phyloP scores from a whole-genome alignment of 192 early-diverging fungal species.

The Coemansia sp. region DNA sequence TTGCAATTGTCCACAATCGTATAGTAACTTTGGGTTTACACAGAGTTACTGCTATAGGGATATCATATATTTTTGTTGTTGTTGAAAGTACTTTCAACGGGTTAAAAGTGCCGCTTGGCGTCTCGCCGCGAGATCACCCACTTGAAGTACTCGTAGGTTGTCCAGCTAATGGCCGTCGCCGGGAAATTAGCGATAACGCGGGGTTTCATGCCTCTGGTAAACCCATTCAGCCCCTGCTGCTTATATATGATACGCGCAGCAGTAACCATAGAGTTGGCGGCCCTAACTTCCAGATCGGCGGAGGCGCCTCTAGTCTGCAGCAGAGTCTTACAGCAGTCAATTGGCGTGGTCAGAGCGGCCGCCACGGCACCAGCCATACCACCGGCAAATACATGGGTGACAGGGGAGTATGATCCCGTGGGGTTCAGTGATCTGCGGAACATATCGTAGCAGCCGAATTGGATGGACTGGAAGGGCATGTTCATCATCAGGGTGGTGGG shows the following conservation, averaged over 20 bases:
- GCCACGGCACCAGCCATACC: conserved; percentile 89
- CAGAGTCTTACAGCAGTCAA: conserved; percentile 97
- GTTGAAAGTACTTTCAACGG: neutral
- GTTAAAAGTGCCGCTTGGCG: neutral
- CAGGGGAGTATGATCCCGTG: conserved; percentile 76
- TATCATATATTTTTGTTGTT: neutral
- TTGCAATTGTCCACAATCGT: neutral
- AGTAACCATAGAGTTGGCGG: conserved; percentile 67
- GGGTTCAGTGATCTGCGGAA: conserved; percentile 84
- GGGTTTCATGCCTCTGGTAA: conserved; percentile 76
- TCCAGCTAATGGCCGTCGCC: conserved; percentile 93
- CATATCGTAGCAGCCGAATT: conserved; percentile 92
- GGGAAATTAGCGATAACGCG: conserved; percentile 91
- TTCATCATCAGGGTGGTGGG: conserved; percentile 94
- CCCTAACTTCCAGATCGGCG: conserved; percentile 66
- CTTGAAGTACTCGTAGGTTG: conserved; percentile 86
- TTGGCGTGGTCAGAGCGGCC: conserved; percentile 83
- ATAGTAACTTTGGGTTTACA: neutral
- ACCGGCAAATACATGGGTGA: conserved; percentile 82
- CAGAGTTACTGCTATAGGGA: neutral
- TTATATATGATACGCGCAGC: conserved; percentile 77
- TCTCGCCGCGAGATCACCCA: conserved; percentile 61
- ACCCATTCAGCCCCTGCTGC: conserved; percentile 73
- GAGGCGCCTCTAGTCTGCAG: conserved; percentile 89
- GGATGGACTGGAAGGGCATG: conserved; percentile 92